Evolutionary conservation across 306 rosid genomes (phyloP), one percentile per base, ranked within the genome.

Genomic region (Prunus fruticosa): DNA sequence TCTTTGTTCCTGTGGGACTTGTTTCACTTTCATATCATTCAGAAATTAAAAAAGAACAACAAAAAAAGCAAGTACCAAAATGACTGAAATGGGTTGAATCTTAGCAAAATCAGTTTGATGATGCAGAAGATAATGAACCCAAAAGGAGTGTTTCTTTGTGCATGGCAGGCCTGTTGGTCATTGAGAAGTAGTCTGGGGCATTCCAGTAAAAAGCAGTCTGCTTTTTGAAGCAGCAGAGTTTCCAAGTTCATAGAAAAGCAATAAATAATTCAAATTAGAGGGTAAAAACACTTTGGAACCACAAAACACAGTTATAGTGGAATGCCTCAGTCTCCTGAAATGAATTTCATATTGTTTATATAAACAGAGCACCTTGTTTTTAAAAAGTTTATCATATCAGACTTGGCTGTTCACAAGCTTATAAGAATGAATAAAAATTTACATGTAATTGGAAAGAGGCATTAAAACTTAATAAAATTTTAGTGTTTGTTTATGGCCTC

Each of bases 191-290:
- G n/a, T 41, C 45, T 1, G 46, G 56, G 78, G 61, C 12, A 57
- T 22, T 64, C 8, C 12, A 6, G 65, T 51, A 69, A 73, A 27
- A 64, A 38, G 9, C 25, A 54, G 12, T 0, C 8, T 2, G 8
- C 45, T 60, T 73, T 56, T 15, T 47, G 54, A 41, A 57, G 43
- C 76, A 57, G 67, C 76, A 41, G 67, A 45, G 45, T 58, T 63
- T 63, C 46, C 45, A 30, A 16, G 45, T 62, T 27, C 45, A 7
- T 30, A 62, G 12, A 30, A 25, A 43, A 3, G 28, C 57, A 23
- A 60, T 73, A 73, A 25, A 60, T 3, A 22, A 60, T 43, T 73
- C 68, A 60, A 32, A 60, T 46, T 43, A 58, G 25, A 27, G 57
- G n/a, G 32, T 32, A 30, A 43, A 43, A 23, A 45, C 57, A 60